A percentile compares a stretch with the other conserved stretches of the same genome.
These are phyloP conservation scores for Psilocybe tampanensis DNA, from an alignment of 768 basidiomycete species.

Conservation along the genomic window DNA sequence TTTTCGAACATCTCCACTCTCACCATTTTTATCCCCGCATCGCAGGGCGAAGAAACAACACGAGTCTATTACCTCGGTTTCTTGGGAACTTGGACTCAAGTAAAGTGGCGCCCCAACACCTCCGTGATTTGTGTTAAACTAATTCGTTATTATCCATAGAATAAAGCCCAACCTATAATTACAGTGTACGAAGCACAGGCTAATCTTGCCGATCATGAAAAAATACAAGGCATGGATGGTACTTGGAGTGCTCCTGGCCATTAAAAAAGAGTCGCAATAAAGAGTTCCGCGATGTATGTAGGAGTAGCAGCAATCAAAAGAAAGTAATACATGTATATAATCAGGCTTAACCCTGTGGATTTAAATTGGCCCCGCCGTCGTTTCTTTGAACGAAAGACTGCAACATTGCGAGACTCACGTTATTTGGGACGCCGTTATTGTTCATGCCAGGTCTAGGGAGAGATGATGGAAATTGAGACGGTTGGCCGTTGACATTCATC, in stretches of 20 bases:
- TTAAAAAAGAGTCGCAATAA: constrained; percentile 6
- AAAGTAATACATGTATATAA: neutral
- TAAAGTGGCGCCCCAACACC: constrained; percentile 29
- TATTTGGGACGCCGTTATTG: constrained; percentile 13
- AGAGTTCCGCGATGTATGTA: neutral
- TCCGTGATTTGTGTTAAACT: constrained; percentile 1
- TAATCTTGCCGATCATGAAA: constrained; percentile 85
- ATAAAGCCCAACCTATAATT: constrained; percentile 76
- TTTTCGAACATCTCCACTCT: constrained; percentile 82
- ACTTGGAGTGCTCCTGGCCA: constrained; percentile 49
- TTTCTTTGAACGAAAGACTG: constrained; percentile 46
- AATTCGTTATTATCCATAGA: constrained; percentile 39
- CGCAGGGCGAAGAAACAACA: constrained; percentile 77
- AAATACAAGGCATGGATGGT: constrained; percentile 79
- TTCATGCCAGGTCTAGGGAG: constrained; percentile 2
- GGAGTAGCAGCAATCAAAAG: neutral
- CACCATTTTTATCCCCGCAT: constrained; percentile 81
- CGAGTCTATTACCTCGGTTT: constrained; percentile 87
- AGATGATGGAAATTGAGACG: neutral
- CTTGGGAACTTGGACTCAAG: constrained; percentile 80
- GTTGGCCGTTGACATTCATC: constrained; percentile 20
- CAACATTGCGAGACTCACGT: constrained; percentile 42
- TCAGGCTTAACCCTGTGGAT: constrained; percentile 4
- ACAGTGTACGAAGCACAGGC: constrained; percentile 89
- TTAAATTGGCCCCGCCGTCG: constrained; percentile 18